These are phyloP conservation scores for Nasturtium officinale DNA, from an alignment of 345 rosid genomes.

Conservation along the genomic window DNA sequence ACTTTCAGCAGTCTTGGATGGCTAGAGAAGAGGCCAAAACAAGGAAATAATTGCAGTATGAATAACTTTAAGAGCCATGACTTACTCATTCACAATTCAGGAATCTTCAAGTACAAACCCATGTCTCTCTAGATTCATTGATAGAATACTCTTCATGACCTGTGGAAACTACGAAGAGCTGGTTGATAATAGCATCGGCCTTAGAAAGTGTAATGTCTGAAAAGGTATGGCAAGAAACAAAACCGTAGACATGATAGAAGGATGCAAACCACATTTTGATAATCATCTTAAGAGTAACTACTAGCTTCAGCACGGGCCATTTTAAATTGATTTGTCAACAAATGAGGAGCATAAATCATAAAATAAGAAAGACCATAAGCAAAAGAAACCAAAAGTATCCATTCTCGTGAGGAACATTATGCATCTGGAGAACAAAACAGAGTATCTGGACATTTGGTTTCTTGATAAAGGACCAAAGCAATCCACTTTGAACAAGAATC, in stretches of 20 bases:
- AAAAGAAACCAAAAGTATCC: background rate
- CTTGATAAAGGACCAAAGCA: conserved; percentile 15
- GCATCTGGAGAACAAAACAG: conserved; percentile 20
- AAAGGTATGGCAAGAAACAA: background rate
- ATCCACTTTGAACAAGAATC: conserved; percentile 20
- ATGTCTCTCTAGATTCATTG: conserved; percentile 8
- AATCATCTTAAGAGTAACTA: background rate
- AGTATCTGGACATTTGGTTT: conserved; percentile 17
- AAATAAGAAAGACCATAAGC: background rate
- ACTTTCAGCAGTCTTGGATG: conserved; percentile 14
- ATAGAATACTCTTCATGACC: background rate
- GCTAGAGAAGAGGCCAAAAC: conserved; percentile 26
- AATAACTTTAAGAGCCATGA: conserved; percentile 10
- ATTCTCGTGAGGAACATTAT: conserved; percentile 6
- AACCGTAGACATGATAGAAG: background rate
- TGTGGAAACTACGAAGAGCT: conserved; percentile 20
- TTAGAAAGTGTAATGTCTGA: background rate
- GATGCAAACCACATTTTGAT: conserved; percentile 10
- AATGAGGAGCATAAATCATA: background rate
- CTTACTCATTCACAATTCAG: conserved; percentile 27
- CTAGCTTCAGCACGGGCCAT: conserved; percentile 1
- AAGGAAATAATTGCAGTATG: conserved; percentile 17
- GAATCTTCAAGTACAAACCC: conserved; percentile 32
- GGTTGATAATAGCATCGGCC: background rate
- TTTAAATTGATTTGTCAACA: background rate